These are phyloP conservation scores for Epichloe aotearoae DNA, from an alignment of 2,329 filamentous ascomycete species.

Conservation along the genomic window DNA sequence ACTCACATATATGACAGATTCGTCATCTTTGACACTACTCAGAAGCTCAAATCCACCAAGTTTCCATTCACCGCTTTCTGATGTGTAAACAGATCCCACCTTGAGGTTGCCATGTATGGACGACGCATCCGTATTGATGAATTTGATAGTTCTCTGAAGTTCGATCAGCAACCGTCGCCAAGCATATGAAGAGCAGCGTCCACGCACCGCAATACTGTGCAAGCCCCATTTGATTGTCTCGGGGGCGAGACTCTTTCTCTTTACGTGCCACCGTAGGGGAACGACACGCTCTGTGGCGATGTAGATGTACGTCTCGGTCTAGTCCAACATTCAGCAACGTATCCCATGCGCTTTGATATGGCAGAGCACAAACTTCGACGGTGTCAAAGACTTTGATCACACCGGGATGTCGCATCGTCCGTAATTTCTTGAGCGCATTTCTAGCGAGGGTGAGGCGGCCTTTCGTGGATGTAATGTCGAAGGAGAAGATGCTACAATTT, in stretches of 20 bases:
- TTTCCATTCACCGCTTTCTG: slow-evolving; percentile 97
- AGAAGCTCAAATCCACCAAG: slow-evolving; percentile 85
- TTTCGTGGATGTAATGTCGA: slow-evolving; percentile 73
- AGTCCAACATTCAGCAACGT: slow-evolving; percentile 12
- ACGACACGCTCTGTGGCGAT: slow-evolving; percentile 86
- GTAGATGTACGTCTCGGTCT: slow-evolving; percentile 92
- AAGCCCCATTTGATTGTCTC: slow-evolving; percentile 97
- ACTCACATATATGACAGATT: slow-evolving; percentile 73
- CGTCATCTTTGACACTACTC: slow-evolving; percentile 91
- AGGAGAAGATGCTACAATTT: slow-evolving; percentile 92
- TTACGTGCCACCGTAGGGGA: slow-evolving; percentile 81
- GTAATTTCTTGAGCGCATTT: slow-evolving; percentile 87
- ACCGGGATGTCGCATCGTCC: slow-evolving; percentile 85
- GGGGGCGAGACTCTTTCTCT: slow-evolving; percentile 75
- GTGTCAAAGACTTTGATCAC: slow-evolving; percentile 91
- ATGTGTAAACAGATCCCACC: slow-evolving; percentile 78
- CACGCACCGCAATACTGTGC: slow-evolving; percentile 62
- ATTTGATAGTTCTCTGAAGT: slow-evolving; percentile 74
- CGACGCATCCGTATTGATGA: slow-evolving; percentile 85
- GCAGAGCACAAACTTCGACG: slow-evolving; percentile 53
- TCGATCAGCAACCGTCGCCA: slow-evolving; percentile 10
- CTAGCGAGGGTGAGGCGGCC: slow-evolving; percentile 73
- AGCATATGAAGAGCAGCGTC: too few species aligned
- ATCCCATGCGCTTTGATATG: background rate
- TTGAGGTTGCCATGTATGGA: slow-evolving; percentile 84